Evolutionary conservation across 1,284 basidiomycete species (phyloP), one percentile per base, ranked within the genome.

Genomic region (Cryptococcus sp.): DNA sequence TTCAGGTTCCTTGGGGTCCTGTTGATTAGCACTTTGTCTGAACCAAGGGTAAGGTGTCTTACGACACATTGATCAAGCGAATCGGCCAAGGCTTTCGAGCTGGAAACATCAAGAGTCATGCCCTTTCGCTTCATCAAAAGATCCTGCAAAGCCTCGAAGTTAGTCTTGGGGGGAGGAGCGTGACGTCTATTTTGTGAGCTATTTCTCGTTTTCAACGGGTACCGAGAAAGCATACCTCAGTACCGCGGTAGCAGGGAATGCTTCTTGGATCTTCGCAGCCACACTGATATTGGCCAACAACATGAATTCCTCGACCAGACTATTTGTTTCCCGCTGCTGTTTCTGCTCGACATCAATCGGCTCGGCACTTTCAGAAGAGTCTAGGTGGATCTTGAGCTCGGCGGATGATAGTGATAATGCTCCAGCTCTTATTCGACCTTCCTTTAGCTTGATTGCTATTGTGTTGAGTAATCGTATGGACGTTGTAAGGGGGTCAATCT

Each of bases 221-320:
- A 7, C 31, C 25, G 19, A 22, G 21, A 23, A 24, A 24, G 70
- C 78, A 44, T 45, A 88, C 86, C 91, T 82, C 42, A 98, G 78
- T 0, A 99, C 94, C 3, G 93, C 91, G 1, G 93, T 98, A 67
- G 91, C 88, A 2, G 96, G 94, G 77, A 93, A 98, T 1, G 87
- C 85, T 65, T 96, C 90, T 70, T 97, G 88, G 42, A 97, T 97
- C 73, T 87, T 88, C 64, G 79, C 78, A 7, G 94, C 96, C 0
- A 98, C 96, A 57, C 87, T 91, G 61, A 96, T 88, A 67, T 98
- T 98, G 24, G 96, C 96, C 52, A 98, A 83, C 56, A 99, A 78
- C 96, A 99, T 98, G 74, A 98, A 98, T 75, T 98, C 96, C 71
- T 99, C 96, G 1, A 98, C 96, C 10, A 99, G 78, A 59, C 88